Evolutionary conservation across 768 basidiomycete genomes (phyloP), one percentile per base, ranked within the genome.

Genomic region (Suillus bovinus): DNA sequence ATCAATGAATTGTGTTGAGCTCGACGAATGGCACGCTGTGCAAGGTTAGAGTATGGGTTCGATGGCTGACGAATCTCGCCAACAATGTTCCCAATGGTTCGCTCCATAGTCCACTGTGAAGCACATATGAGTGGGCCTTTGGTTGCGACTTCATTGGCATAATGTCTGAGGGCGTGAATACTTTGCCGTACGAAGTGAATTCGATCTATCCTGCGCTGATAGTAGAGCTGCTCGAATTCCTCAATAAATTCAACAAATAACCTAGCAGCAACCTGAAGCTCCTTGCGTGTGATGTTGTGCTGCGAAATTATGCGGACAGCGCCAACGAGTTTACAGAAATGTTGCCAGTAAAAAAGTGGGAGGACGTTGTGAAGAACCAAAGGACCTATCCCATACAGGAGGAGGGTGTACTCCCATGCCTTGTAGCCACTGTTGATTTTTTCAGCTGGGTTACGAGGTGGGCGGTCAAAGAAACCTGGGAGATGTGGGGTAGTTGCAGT

Each of bases 21-120:
- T 3, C 63, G 64, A 2, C 63, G 58, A 10, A 74, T 20, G 13
- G 61, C 74, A 42, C 64, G 59, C 44, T 73, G 63, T 11, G 69
- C n/a, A 1, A 76, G 63, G 47, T 75, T 75, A 13, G 68, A 65
- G 38, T 61, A 75, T 20, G 70, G 63, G 31, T 76, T 68, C 1
- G 67, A 70, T 5, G 61, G 70, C 53, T 72, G 71, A 10, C 61
- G 47, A 9, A 72, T 68, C 50, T 75, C 69, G 31, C 54, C 17
- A 6, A 69, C 70, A 53, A 74, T 66, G 38, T 67, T 70, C 2
- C 73, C 68, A 31, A 74, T 70, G 0, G 68, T 67, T 0, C 59
- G 52, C 44, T 75, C 73, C 58, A 77, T 64, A 1, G 65, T 68
- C 69, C 70, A 77, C 56, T 76, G 74, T 6, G 73, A 58, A 29